These are phyloP conservation scores for Avena sativa DNA, from an alignment of 176 grass and related monocot genomes.

Conservation along the genomic window DNA sequence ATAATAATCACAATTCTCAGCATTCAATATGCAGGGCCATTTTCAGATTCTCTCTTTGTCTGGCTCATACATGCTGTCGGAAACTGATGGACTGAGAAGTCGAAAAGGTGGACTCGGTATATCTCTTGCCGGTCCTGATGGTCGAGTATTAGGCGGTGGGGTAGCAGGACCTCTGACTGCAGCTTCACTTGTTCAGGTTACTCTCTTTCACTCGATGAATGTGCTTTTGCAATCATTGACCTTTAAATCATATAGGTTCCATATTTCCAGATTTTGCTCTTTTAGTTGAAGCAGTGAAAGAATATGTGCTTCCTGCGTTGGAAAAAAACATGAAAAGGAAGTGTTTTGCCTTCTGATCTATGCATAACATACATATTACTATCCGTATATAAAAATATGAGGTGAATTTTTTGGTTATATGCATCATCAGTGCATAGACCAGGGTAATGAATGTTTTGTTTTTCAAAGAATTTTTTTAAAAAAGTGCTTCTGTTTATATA, in stretches of 20 bases:
- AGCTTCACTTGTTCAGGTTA: slow-evolving; percentile 68
- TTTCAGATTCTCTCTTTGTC: slow-evolving; percentile 78
- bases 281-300: too few species aligned
- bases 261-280: too few species aligned
- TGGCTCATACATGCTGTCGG: slow-evolving; percentile 62
- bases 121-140: slow-evolving; percentile 61
- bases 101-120: slow-evolving; percentile 61
- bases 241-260: too few species aligned
- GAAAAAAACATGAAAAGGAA: too few species aligned
- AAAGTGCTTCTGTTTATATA: neutral
- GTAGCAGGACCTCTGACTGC: slow-evolving; percentile 66
- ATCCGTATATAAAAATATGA: too few species aligned
- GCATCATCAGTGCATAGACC: too few species aligned
- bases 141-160: slow-evolving; percentile 60
- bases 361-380: too few species aligned
- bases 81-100: slow-evolving; percentile 47
- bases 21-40: slow-evolving; percentile 15
- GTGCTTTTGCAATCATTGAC: slow-evolving; percentile 4
- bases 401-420: too few species aligned
- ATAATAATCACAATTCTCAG: slow-evolving; percentile 23
- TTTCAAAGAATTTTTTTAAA: too few species aligned
- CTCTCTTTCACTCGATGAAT: neutral
- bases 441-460: too few species aligned
- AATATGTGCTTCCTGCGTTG: too few species aligned
- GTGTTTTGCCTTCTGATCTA: too few species aligned